A percentile compares a stretch with the other conserved stretches of the same genome.
phyloP scores from a whole-genome alignment of 2,329 filamentous ascomycete species.

The Bipolaris zeicola region DNA sequence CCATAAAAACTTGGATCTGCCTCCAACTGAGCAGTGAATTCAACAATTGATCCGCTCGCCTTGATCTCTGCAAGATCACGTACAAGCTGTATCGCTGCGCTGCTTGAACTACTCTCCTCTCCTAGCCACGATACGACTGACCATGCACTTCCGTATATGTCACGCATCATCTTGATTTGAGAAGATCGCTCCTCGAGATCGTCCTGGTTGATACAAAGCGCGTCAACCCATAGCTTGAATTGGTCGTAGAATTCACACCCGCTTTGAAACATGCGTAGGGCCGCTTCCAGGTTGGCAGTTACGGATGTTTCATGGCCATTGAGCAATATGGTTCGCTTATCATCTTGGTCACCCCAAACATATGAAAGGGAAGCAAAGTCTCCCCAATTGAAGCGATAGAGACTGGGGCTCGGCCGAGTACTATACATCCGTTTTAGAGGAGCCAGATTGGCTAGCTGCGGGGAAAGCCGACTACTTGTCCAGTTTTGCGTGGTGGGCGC shows the following conservation, averaged over 20 bases:
- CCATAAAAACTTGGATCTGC: neutral
- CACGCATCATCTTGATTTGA: neutral
- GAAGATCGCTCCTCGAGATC: neutral
- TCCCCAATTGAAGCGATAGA: constrained; percentile 1
- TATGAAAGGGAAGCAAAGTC: neutral
- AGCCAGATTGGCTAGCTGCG: neutral
- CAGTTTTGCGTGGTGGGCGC: neutral
- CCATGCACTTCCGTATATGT: neutral
- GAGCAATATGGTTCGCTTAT: neutral
- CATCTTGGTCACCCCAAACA: neutral
- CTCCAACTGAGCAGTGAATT: neutral
- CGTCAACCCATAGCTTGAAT: constrained; percentile 1
- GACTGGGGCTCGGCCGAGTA: neutral
- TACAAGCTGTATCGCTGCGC: neutral
- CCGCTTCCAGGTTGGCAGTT: neutral
- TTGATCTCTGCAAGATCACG: neutral
- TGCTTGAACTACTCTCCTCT: neutral
- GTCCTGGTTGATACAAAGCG: neutral
- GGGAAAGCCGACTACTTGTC: neutral
- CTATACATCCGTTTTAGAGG: neutral
- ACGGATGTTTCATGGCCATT: neutral
- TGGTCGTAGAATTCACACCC: neutral
- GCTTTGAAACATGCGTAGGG: neutral
- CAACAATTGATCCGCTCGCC: neutral
- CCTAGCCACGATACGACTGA: neutral